These are phyloP conservation scores for Vanrija sp. DNA, from an alignment of 1,284 basidiomycete species.

Conservation along the genomic window DNA sequence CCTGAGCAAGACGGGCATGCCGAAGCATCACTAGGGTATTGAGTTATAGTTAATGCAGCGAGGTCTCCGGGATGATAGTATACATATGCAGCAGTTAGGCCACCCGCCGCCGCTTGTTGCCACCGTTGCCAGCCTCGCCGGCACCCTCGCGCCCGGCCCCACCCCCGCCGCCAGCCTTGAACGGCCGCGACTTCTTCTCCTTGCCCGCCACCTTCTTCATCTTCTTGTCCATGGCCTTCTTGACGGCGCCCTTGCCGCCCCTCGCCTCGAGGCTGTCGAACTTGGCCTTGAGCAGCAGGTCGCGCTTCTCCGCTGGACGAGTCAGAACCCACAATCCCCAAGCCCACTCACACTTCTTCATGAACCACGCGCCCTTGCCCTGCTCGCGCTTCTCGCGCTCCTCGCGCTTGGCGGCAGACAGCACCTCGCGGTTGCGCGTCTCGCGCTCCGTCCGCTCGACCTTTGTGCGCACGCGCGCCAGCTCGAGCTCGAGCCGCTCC, in stretches of 20 bases:
- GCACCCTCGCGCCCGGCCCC: slow-evolving; percentile 16
- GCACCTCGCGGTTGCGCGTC: slow-evolving; percentile 62
- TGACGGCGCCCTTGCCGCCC: slow-evolving; percentile 74
- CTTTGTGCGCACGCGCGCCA: slow-evolving; percentile 71
- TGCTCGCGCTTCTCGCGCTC: slow-evolving; percentile 68
- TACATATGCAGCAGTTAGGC: slow-evolving; percentile 2
- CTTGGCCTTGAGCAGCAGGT: slow-evolving; percentile 65
- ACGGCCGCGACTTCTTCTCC: slow-evolving; percentile 80
- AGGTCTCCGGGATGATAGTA: neutral
- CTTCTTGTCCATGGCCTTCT: slow-evolving; percentile 82
- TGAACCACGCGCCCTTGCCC: slow-evolving; percentile 79
- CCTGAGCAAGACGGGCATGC: too few species aligned
- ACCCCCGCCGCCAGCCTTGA: slow-evolving; percentile 44
- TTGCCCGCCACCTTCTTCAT: slow-evolving; percentile 81
- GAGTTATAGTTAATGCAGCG: too few species aligned
- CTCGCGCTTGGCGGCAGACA: slow-evolving; percentile 59
- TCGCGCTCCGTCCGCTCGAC: slow-evolving; percentile 72
- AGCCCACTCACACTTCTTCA: slow-evolving; percentile 68
- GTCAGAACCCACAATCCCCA: neutral
- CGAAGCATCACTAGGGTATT: too few species aligned
- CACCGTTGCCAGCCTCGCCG: slow-evolving; percentile 8
- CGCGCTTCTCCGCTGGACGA: slow-evolving; percentile 67
- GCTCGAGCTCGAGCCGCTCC: slow-evolving; percentile 66
- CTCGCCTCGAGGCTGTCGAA: slow-evolving; percentile 69
- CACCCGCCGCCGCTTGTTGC: slow-evolving; percentile 14